These are phyloP conservation scores for Thelephora aurantiotincta DNA, from an alignment of 768 basidiomycete genomes.

Conservation along the genomic window DNA sequence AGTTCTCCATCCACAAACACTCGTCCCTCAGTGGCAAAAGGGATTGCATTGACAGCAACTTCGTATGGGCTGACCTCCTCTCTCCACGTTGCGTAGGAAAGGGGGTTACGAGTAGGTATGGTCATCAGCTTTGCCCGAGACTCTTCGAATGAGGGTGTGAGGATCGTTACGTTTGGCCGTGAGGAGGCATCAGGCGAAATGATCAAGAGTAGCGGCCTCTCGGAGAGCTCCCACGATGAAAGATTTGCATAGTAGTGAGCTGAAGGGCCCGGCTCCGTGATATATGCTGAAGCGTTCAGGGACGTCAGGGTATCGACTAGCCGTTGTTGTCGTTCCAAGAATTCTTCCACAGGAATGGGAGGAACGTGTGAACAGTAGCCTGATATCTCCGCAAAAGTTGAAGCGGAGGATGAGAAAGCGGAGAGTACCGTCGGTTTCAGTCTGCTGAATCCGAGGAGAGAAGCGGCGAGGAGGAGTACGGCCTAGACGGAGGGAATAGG, in stretches of 20 bases:
- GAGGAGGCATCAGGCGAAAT: conserved; percentile 27
- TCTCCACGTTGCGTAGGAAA: conserved; percentile 40
- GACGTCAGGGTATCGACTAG: conserved; percentile 35
- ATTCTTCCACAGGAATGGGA: conserved; percentile 34
- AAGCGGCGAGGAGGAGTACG: neutral
- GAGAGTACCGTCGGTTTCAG: neutral
- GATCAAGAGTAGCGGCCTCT: conserved; percentile 64
- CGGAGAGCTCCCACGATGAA: conserved; percentile 59
- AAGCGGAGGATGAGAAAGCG: neutral
- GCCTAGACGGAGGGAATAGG: neutral
- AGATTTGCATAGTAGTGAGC: conserved; percentile 65
- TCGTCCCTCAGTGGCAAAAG: conserved; percentile 13
- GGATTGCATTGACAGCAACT: conserved; percentile 23
- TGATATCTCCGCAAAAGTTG: conserved; percentile 15
- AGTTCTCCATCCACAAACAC: conserved; percentile 49
- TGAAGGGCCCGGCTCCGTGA: conserved; percentile 68
- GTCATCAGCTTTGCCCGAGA: conserved; percentile 49
- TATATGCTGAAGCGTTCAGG: conserved; percentile 50
- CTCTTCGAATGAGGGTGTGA: conserved; percentile 71
- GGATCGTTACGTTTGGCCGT: conserved; percentile 33
- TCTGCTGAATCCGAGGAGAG: neutral
- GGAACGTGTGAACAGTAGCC: conserved; percentile 32
- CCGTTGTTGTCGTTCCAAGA: conserved; percentile 34
- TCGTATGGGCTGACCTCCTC: conserved; percentile 59
- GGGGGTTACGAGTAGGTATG: conserved; percentile 30